Base-by-base conservation (phyloP, 2,329 filamentous ascomycete genomes). In the Gnomoniopsis sp. region DNA sequence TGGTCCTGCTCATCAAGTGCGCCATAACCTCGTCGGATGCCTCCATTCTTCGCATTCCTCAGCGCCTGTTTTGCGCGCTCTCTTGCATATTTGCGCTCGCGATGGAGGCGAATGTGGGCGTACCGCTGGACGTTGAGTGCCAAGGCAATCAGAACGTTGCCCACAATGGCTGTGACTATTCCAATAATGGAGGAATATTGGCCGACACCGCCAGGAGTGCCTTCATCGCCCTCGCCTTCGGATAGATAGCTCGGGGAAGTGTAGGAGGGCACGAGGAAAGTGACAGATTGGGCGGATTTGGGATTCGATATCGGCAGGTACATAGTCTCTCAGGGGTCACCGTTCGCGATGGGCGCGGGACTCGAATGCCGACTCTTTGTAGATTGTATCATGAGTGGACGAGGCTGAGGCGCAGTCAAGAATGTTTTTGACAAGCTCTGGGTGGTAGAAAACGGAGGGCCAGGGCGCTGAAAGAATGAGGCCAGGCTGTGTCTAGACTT, bases 61-160 rank as follows among this genome's bases (percentile, higher is more conserved):
- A 81, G 68, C n/a, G 81, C 78, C 53, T 80, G 77, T 63, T 77
- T 82, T 47, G 82, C 79, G 49, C 78, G 80, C 61, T 81, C 78
- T 53, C 82, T 81, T 49, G 81, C 76, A 62, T 83, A 81, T 49
- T 82, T 79, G 65, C 82, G 85, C 71, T 93, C 87, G 66, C 87
- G 82, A 62, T 91, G 86, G 62, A 99, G 82, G 58, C 88, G 85
- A 58, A 95, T 91, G 70, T 99, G 95, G 36, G 95, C 93, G 71
- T 98, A 98, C 64, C 95, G 87, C 74, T 99, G 95, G 52, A 96
- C 93, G 70, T 99, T 99, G 62, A 99, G 84, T 14, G 95, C 95
- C 63, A 99, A 87, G 1, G 93, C 96, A 65, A 99, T 98, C 55
- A 99, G 82, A 36, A 97, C 79, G 69, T 99, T 99, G 57, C 95